A percentile compares a stretch with the other conserved stretches of the same genome.
Conservation (phyloP, 768 basidiomycete genomes). For the Hydnomerulius pinastri region DNA sequence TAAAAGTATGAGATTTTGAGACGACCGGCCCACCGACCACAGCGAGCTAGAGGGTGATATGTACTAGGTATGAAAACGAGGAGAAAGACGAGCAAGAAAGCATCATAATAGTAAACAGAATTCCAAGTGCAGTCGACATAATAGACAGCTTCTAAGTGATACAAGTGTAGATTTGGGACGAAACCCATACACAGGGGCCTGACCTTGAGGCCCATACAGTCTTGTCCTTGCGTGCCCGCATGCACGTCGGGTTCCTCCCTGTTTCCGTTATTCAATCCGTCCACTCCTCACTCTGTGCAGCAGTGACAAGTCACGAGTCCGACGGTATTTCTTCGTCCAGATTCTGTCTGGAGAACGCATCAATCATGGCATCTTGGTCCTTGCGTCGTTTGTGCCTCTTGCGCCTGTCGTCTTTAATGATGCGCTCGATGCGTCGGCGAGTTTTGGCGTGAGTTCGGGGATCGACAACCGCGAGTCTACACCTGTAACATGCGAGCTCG, state of each 20-base stretch:
- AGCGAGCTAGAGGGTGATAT: too few species aligned
- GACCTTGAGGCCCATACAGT: conserved; percentile 7
- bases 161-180: conserved; percentile 16
- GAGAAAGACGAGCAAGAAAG: conserved; percentile 2
- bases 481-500: conserved; percentile 81
- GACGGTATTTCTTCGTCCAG: conserved; percentile 34
- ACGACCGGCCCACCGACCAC: too few species aligned
- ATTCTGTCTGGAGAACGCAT: conserved; percentile 66
- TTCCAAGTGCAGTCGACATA: conserved; percentile 19
- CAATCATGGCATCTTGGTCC: conserved; percentile 81
- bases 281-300: background rate
- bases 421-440: conserved; percentile 71
- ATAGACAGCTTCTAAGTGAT: conserved; percentile 22
- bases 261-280: conserved; percentile 3
- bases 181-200: conserved; percentile 2
- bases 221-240: conserved; percentile 9
- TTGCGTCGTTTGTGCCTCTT: conserved; percentile 79
- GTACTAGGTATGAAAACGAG: background rate
- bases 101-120: conserved; percentile 9
- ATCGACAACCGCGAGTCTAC: conserved; percentile 67
- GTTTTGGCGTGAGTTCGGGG: conserved; percentile 64
- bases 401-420: conserved; percentile 85
- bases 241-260: background rate
- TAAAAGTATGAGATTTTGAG: too few species aligned
- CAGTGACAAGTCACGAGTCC: conserved; percentile 19